These are phyloP conservation scores for Debaryomyces prosopidis DNA, from an alignment of 805 yeast species.

Conservation along the genomic window DNA sequence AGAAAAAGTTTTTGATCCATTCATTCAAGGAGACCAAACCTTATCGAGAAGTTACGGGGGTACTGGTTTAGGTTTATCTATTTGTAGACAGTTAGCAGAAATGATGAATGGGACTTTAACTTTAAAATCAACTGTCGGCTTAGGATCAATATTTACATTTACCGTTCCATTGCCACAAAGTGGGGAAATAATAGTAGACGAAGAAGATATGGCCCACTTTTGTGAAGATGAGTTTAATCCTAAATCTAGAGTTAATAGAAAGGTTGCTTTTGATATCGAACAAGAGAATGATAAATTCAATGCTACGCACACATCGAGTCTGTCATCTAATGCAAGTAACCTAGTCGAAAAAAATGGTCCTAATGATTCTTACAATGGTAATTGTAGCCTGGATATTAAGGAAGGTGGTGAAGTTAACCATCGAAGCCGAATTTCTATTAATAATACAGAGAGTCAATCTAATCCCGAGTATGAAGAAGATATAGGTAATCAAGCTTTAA, in stretches of 20 bases:
- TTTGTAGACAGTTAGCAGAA: constrained; percentile 85
- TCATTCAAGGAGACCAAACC: constrained; percentile 96
- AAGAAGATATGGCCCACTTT: constrained; percentile 38
- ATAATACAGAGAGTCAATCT: background rate
- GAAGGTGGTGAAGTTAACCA: background rate
- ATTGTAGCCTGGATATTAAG: background rate
- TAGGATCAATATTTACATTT: constrained; percentile 83
- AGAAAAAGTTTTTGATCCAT: constrained; percentile 88
- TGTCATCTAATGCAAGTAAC: background rate
- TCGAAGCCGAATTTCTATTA: too few relatives aligned
- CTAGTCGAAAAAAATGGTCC: constrained; percentile 2
- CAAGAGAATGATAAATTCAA: background rate
- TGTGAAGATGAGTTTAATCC: constrained; percentile 72
- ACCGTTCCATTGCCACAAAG: constrained; percentile 73
- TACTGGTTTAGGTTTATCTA: constrained; percentile 87
- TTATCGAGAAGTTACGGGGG: constrained; percentile 91
- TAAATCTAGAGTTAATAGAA: constrained; percentile 50
- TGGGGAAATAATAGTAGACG: constrained; percentile 48
- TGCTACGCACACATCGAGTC: background rate
- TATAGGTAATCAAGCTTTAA: background rate
- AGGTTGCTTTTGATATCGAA: constrained; percentile 41
- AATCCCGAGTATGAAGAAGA: background rate
- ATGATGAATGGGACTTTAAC: constrained; percentile 89
- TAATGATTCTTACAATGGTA: background rate
- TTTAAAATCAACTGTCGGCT: constrained; percentile 70